Base-by-base conservation (phyloP, 768 basidiomycete species). In the Lactarius tabidus region DNA sequence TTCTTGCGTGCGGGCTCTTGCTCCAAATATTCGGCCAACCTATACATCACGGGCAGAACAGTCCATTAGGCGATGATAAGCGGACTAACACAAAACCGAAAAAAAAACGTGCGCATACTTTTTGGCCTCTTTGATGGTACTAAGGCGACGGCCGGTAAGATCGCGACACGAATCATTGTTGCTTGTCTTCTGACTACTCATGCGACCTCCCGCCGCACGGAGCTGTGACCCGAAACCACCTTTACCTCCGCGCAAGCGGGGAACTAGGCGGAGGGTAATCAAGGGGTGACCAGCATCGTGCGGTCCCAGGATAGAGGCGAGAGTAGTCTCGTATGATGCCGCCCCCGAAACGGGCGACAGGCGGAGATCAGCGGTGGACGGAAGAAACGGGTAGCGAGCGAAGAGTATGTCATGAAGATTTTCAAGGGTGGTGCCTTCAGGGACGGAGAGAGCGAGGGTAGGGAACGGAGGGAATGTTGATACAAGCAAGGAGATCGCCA, bases 171-270 rank as follows among this genome's bases (percentile, higher is more conserved):
- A 92, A 74, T 98, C 95, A 67, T 95, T 95, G 75, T 95, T 95
- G 75, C 82, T 95, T 28, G 93, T 94, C 80, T 94, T 94, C 79
- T 95, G 93, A 70, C 89, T 91, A 72, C 90, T 93, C 97, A 99
- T 99, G 36, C 96, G 85, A 15, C 97, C 96, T 69, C 97, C 97
- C 17, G 96, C 96, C 0, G 97, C 96, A 75, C 97, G 85, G 69
- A 99, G 81, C 79, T 98, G 95, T 20, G 90, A 92, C 4, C 97
- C 97, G 72, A 99, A 98, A 38, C 96, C 97, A 74, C 97, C 96
- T 77, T 98, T 99, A 23, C 97, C 97, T 57, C 96, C 96, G 3
- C 82, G 80, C 8, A 98, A 73, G 29, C 88, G 80, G 0, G 93
- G 89, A 1, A 83, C 78, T n/a, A 96, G 80, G 0, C 92, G 83